Evolutionary conservation across 176 grass and related monocot species (phyloP).

Genomic region (Panicum miliaceum): DNA sequence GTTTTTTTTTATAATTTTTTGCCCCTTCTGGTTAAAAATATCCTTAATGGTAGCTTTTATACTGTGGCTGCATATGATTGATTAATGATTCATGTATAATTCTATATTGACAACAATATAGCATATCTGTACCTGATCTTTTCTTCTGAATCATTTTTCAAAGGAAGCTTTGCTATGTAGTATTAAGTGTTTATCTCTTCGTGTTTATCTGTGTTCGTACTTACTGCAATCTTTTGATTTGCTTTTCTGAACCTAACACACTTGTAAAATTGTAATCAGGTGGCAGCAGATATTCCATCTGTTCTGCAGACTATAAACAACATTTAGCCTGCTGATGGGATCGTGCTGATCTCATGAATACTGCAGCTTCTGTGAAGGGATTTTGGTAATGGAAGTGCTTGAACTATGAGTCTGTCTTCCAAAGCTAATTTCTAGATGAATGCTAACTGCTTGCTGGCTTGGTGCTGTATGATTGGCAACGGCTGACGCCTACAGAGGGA

Average conservation of each 20-base stretch:
- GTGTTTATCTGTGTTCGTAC: background rate
- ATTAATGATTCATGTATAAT: background rate
- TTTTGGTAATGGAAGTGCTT: constrained; percentile 20
- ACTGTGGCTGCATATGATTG: background rate
- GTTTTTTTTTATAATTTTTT: background rate
- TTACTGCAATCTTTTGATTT: constrained; percentile 20
- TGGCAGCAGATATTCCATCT: constrained; percentile 18
- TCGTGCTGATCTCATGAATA: constrained; percentile 10
- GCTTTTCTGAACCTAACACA: constrained; percentile 39
- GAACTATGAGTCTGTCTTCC: background rate
- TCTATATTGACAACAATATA: background rate
- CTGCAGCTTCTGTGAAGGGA: background rate
- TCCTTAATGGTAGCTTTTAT: background rate
- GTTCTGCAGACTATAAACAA: background rate
- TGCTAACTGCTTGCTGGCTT: background rate
- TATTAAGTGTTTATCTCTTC: background rate
- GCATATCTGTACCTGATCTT: background rate
- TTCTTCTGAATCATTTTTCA: background rate
- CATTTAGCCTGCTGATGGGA: constrained; percentile 9
- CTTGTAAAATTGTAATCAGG: constrained; percentile 34
- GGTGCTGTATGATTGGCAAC: background rate
- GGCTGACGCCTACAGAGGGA: background rate
- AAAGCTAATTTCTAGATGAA: background rate
- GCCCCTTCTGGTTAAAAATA: background rate
- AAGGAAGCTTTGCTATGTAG: background rate